Conservation (phyloP, 2,329 filamentous ascomycete genomes). For the Fusarium guadeloupense region DNA sequence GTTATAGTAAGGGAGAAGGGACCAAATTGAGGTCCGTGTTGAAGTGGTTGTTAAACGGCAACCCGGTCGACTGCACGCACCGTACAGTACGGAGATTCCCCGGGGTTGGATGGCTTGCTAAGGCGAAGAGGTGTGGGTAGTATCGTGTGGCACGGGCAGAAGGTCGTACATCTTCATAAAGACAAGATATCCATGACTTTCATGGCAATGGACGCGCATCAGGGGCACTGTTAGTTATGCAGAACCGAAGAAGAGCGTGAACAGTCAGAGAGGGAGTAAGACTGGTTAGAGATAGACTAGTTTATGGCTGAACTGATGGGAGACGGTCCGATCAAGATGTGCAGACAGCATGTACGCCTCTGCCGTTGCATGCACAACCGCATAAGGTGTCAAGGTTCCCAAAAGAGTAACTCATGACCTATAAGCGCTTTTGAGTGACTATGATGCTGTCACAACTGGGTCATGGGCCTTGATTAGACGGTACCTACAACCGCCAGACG, state of each 20-base stretch:
- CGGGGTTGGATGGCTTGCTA: slow-evolving; percentile 8
- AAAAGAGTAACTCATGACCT: slow-evolving; percentile 3
- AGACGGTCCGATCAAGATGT: slow-evolving; percentile 13
- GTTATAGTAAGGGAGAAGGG: slow-evolving; percentile 4
- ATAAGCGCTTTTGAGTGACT: not conserved
- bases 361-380: slow-evolving; percentile 22
- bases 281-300: not conserved
- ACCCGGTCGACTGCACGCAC: not conserved
- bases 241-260: slow-evolving; percentile 17
- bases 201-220: not conserved
- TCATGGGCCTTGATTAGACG: slow-evolving; percentile 15
- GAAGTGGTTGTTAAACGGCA: slow-evolving; percentile 4
- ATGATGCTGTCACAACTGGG: slow-evolving; percentile 14
- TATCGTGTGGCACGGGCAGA: slow-evolving; percentile 10
- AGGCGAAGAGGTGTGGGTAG: slow-evolving; percentile 12
- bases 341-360: slow-evolving; percentile 10
- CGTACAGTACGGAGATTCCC: slow-evolving; percentile 25
- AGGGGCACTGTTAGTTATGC: slow-evolving; percentile 8
- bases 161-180: slow-evolving; percentile 17
- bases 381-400: not conserved
- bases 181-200: slow-evolving; percentile 25
- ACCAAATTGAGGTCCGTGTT: slow-evolving; percentile 9
- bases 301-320: not conserved
- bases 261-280: not conserved
- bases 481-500: slow-evolving; percentile 15